Conservation (phyloP, 768 basidiomycete species). For the Boletus patriciae region DNA sequence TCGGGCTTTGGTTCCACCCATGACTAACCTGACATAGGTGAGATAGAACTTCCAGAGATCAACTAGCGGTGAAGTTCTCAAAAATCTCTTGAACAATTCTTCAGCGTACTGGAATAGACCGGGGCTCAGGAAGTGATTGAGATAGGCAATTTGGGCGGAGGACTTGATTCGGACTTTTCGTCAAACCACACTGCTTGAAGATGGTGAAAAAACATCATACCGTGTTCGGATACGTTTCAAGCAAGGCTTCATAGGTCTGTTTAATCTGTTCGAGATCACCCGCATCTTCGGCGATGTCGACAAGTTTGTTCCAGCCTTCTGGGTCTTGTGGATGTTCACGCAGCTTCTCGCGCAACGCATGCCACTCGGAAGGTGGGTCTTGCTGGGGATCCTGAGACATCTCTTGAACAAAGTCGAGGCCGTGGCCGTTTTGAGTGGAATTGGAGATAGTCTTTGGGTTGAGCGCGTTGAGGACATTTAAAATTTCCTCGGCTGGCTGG, state of each 20-base stretch:
- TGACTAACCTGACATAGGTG: constrained; percentile 81
- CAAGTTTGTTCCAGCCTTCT: constrained; percentile 75
- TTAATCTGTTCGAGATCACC: constrained; percentile 81
- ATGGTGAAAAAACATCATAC: constrained; percentile 52
- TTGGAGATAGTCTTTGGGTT: constrained; percentile 26
- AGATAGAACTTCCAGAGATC: constrained; percentile 94
- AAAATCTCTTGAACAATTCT: constrained; percentile 83
- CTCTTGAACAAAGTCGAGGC: constrained; percentile 23
- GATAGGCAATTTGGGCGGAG: constrained; percentile 80
- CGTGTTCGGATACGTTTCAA: constrained; percentile 88
- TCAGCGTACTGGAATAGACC: constrained; percentile 76
- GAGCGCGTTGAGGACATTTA: constrained; percentile 37
- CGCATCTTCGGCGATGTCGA: constrained; percentile 72
- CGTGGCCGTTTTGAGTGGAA: constrained; percentile 32
- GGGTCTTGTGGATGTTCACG: constrained; percentile 70
- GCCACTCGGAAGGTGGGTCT: constrained; percentile 63
- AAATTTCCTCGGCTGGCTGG: constrained; percentile 39
- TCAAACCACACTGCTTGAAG: constrained; percentile 27
- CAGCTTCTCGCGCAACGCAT: constrained; percentile 58
- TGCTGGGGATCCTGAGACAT: constrained; percentile 22
- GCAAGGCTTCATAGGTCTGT: constrained; percentile 76
- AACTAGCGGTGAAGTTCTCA: constrained; percentile 82
- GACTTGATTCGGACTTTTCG: constrained; percentile 47
- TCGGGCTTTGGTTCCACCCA: constrained; percentile 8
- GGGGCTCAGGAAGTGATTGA: constrained; percentile 71